These are phyloP conservation scores for Nakazawaea pomicola DNA, from an alignment of 805 yeast genomes.

Conservation along the genomic window DNA sequence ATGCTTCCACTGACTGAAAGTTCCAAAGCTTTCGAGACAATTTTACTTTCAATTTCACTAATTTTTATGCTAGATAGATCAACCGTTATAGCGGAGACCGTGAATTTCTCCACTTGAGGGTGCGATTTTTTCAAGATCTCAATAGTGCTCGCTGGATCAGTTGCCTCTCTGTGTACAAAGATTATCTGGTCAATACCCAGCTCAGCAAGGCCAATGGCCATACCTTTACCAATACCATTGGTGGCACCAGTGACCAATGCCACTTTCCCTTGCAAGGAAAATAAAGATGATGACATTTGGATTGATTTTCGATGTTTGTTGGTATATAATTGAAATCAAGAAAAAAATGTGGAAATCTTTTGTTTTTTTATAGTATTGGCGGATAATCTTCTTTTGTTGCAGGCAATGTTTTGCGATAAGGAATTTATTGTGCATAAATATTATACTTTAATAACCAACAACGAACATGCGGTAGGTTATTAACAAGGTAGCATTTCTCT, in stretches of 20 bases:
- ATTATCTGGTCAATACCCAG: conserved; percentile 39
- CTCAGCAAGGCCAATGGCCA: conserved; percentile 46
- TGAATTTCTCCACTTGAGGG: conserved; percentile 23
- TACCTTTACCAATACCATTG: conserved; percentile 52
- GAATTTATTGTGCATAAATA: too few species aligned
- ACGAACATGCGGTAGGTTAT: too few species aligned
- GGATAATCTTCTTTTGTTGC: too few species aligned
- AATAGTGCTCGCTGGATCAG: conserved; percentile 24
- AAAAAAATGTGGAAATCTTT: too few species aligned
- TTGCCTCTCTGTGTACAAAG: conserved; percentile 33
- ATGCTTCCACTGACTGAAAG: conserved; percentile 24
- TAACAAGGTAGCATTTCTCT: too few species aligned
- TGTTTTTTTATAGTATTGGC: too few species aligned
- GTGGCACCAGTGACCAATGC: conserved; percentile 52
- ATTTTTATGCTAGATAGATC: conserved; percentile 24
- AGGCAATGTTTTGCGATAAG: too few species aligned
- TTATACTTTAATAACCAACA: too few species aligned
- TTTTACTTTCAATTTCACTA: conserved; percentile 22
- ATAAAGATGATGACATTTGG: conserved; percentile 21
- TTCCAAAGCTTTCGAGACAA: conserved; percentile 27
- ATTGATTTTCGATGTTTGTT: too few species aligned
- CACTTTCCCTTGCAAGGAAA: conserved; percentile 35
- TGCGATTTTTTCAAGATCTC: conserved; percentile 20
- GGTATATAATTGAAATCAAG: too few species aligned
- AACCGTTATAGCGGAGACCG: conserved; percentile 20